Percentiles rank a stretch among this genome's conserved stretches.
Evolutionary conservation across 176 grass and related monocot genomes (phyloP).

Genomic region (Avena insularis): DNA sequence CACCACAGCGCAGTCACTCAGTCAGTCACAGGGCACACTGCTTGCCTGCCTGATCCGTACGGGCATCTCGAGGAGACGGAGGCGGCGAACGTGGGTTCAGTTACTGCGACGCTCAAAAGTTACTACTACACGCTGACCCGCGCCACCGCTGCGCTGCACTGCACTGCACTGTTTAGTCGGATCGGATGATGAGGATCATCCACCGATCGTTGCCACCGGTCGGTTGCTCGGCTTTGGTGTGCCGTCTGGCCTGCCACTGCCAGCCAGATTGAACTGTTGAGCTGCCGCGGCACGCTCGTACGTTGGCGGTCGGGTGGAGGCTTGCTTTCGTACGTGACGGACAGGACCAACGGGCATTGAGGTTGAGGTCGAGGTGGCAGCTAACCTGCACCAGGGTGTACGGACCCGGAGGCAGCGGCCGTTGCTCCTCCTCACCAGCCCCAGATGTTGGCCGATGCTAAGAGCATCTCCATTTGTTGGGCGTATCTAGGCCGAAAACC

Average conservation of each 20-base stretch:
- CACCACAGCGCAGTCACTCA: background rate
- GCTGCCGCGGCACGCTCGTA: background rate
- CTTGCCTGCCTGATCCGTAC: background rate
- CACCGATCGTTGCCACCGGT: too few relatives aligned
- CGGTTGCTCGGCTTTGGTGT: background rate
- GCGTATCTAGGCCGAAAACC: too few relatives aligned
- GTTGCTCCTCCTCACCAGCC: background rate
- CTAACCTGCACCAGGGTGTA: conserved; percentile 3
- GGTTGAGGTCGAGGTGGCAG: background rate
- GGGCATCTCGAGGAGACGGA: conserved; percentile 51
- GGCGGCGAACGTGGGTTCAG: conserved; percentile 17
- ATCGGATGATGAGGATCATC: too few relatives aligned
- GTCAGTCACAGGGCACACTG: background rate
- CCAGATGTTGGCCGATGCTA: too few relatives aligned
- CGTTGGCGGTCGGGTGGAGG: background rate
- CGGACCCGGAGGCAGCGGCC: background rate
- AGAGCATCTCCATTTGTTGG: too few relatives aligned
- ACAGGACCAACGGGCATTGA: background rate
- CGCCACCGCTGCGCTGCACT: too few relatives aligned
- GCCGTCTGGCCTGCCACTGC: background rate
- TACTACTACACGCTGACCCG: background rate
- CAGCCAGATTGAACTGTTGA: background rate
- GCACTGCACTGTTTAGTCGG: too few relatives aligned
- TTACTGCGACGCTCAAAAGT: conserved; percentile 21
- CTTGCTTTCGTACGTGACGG: background rate